These are phyloP conservation scores for Auricularia sp. DNA, from an alignment of 768 basidiomycete species.

Conservation along the genomic window DNA sequence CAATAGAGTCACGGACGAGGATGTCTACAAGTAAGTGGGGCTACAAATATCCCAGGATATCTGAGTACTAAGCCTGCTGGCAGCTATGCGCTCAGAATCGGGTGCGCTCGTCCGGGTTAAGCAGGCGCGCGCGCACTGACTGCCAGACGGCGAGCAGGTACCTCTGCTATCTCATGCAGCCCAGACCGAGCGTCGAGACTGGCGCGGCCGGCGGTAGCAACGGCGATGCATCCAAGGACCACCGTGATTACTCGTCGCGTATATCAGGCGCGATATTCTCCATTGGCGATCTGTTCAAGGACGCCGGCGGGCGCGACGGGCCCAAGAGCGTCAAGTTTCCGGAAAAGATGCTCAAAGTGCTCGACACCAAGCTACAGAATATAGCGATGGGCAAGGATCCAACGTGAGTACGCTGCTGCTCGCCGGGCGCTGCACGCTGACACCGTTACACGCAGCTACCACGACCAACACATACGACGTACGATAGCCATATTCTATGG, in stretches of 20 bases:
- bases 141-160: too few species aligned
- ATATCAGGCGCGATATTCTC: constrained; percentile 52
- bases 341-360: constrained; percentile 81
- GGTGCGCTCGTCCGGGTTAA: too few species aligned
- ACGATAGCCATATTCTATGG: constrained; percentile 91
- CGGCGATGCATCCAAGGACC: constrained; percentile 27
- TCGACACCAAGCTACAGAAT: constrained; percentile 81
- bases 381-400: constrained; percentile 91
- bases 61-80: neutral
- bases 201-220: constrained; percentile 10
- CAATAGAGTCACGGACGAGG: constrained; percentile 73
- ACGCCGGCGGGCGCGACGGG: constrained; percentile 48
- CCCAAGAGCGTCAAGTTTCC: constrained; percentile 87
- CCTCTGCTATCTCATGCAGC: too few species aligned
- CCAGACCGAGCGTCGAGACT: constrained; percentile 28
- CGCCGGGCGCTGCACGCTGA: constrained; percentile 2
- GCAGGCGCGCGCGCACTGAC: too few species aligned
- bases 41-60: constrained; percentile 10
- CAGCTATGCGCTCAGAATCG: constrained; percentile 75
- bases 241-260: constrained; percentile 58
- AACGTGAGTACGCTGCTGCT: constrained; percentile 45
- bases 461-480: constrained; percentile 79
- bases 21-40: constrained; percentile 64
- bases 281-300: constrained; percentile 74
- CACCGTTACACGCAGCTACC: constrained; percentile 45